These are phyloP conservation scores for Discostella stelligera DNA, from an alignment of 352 stramenopile genomes.

Conservation along the genomic window DNA sequence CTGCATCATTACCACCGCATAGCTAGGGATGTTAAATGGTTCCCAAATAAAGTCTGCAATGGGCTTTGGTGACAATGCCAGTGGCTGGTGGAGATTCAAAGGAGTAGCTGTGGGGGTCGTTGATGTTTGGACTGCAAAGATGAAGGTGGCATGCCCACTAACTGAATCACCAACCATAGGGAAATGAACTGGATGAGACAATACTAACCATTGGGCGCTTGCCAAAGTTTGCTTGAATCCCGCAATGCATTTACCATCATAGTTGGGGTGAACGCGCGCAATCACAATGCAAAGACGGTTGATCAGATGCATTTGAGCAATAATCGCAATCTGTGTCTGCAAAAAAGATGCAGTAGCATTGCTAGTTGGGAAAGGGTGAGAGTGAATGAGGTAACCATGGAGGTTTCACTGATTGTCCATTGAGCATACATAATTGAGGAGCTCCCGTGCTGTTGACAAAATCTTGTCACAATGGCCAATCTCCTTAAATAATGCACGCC, in stretches of 20 bases:
- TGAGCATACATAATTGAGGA: conserved; percentile 4
- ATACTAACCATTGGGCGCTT: too few relatives aligned
- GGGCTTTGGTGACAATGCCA: background rate
- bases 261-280: conserved; percentile 5
- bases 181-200: too few relatives aligned
- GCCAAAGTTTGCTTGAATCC: too few relatives aligned
- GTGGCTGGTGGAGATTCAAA: background rate
- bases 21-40: background rate
- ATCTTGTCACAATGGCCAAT: background rate
- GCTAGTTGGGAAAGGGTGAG: background rate
- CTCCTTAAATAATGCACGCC: conserved; percentile 22
- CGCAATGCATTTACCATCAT: background rate
- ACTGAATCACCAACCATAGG: too few relatives aligned
- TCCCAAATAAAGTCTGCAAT: background rate
- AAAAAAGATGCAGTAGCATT: background rate
- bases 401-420: background rate
- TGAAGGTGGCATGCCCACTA: too few relatives aligned
- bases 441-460: background rate
- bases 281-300: background rate
- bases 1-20: background rate
- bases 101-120: background rate
- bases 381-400: conserved; percentile 34
- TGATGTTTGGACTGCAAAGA: too few relatives aligned
- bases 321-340: conserved; percentile 13
- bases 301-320: background rate